These are phyloP conservation scores for Pseudohalonectria lignicola DNA, from an alignment of 2,329 filamentous ascomycete species.

Conservation along the genomic window DNA sequence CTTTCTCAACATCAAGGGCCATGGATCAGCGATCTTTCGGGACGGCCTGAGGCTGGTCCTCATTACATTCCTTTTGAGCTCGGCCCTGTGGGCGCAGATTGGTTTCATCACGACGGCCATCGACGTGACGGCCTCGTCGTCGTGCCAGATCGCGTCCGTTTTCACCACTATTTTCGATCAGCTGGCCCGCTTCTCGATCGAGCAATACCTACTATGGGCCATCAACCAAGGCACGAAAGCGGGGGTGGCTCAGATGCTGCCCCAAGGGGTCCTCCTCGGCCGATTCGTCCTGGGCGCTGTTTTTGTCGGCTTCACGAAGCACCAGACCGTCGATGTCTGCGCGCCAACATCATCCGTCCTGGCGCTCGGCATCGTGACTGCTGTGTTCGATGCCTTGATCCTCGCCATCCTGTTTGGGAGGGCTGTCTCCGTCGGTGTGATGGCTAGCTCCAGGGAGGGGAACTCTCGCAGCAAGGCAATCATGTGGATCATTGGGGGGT, in stretches of 20 bases:
- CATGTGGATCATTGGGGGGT: conserved; percentile 27
- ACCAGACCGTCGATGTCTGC: conserved; percentile 40
- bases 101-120: conserved; percentile 40
- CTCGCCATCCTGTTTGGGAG: conserved; percentile 28
- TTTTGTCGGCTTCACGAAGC: conserved; percentile 42
- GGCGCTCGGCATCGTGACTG: conserved; percentile 31
- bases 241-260: conserved; percentile 23
- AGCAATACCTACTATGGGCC: conserved; percentile 43
- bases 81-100: conserved; percentile 41
- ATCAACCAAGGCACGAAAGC: conserved; percentile 21
- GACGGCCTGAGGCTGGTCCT: conserved; percentile 56
- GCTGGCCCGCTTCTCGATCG: conserved; percentile 37
- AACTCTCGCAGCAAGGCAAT: conserved; percentile 26
- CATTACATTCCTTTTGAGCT: conserved; percentile 38
- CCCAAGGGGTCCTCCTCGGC: conserved; percentile 33
- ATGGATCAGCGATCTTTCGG: conserved; percentile 37
- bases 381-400: conserved; percentile 34
- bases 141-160: conserved; percentile 40
- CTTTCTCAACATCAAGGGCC: conserved; percentile 32
- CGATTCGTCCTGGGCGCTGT: conserved; percentile 42
- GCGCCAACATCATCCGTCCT: conserved; percentile 32
- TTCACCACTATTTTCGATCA: conserved; percentile 47
- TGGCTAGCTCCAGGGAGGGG: conserved; percentile 17
- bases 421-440: conserved; percentile 21
- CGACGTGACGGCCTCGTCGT: conserved; percentile 25